Evolutionary conservation across 2,329 filamentous ascomycete genomes (phyloP), one percentile per base, ranked within the genome.

Genomic region (Sporothrix dimorphospora): DNA sequence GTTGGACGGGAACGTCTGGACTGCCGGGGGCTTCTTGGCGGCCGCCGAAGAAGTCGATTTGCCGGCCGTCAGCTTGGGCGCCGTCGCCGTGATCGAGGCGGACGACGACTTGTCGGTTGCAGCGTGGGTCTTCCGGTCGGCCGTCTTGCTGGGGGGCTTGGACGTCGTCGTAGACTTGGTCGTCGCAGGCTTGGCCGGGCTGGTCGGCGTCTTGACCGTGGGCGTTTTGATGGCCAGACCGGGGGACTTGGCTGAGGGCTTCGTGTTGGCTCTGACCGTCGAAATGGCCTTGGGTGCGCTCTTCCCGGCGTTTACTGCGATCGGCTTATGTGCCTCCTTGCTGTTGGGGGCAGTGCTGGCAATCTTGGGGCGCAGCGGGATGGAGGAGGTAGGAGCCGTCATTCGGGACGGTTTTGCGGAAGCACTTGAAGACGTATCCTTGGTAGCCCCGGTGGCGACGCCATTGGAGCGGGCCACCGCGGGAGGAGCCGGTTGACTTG

Each of bases 1-100:
- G n/a, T 73, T 75, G n/a, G 30, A 78, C 78, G 34, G 83, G 77
- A 24, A 81, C 1, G 79, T 75, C 63, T 84, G 83, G 45, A 84
- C 76, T 2, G 83, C 77, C 11, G 82, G 78, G 9, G 84, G 83
- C 73, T 83, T 88, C 76, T 84, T 85, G 34, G 75, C 75, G 57
- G 70, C 27, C 1, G 72, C 21, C 7, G 69, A 71, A 21, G 57
- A 21, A 1, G 57, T 24, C 1, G 21, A 38, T 40, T 42, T 61
- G 34, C 34, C 8, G 34, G 57, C 57, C 24, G 57, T 61, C 34
- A 61, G 9, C 16, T 76, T 75, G 51, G 78, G 77, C 14, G 79
- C 81, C 27, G 78, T 72, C 21, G 77, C 8, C 1, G 57, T 7
- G 24, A 42, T 40, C 11, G 59, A n/a, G 4, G 47, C n/a, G 2